These are phyloP conservation scores for Fusarium subtropicale DNA, from an alignment of 2,329 filamentous ascomycete species.

Conservation along the genomic window DNA sequence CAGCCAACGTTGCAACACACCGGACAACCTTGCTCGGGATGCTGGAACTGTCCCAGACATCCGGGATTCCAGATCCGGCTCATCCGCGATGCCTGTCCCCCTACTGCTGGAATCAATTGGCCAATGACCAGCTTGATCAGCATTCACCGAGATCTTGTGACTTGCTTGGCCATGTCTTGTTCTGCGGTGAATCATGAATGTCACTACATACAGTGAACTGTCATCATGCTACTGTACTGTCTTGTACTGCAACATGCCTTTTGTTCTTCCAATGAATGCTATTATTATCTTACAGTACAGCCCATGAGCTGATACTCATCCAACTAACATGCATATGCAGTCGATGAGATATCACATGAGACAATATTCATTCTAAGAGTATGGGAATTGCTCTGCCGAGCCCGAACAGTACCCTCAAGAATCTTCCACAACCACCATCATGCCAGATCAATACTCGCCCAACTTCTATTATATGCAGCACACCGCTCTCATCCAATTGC, in stretches of 20 bases:
- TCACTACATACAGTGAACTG: background rate
- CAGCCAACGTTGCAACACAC: slow-evolving; percentile 8
- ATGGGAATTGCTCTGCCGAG: slow-evolving; percentile 6
- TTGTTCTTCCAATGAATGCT: slow-evolving; percentile 2
- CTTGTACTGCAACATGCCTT: background rate
- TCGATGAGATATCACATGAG: slow-evolving; percentile 10
- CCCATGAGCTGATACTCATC: slow-evolving; percentile 7
- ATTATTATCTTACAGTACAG: slow-evolving; percentile 20
- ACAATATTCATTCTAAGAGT: background rate
- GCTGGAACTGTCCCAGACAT: slow-evolving; percentile 41
- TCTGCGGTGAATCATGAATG: slow-evolving; percentile 27
- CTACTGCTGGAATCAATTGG: slow-evolving; percentile 30
- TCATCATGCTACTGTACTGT: slow-evolving; percentile 5
- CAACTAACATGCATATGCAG: slow-evolving; percentile 7
- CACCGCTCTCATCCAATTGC: slow-evolving; percentile 22
- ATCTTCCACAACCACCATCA: slow-evolving; percentile 20
- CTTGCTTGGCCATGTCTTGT: slow-evolving; percentile 21
- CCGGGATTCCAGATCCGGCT: slow-evolving; percentile 47
- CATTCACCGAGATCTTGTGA: slow-evolving; percentile 38
- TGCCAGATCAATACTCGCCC: slow-evolving; percentile 9
- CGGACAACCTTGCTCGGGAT: slow-evolving; percentile 25
- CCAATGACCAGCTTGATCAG: slow-evolving; percentile 30
- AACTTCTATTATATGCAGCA: slow-evolving; percentile 15
- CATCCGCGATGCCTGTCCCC: slow-evolving; percentile 33
- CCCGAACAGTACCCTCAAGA: slow-evolving; percentile 3